Base-by-base conservation (phyloP, 148 eudicot species). In the Cornus kousa region DNA sequence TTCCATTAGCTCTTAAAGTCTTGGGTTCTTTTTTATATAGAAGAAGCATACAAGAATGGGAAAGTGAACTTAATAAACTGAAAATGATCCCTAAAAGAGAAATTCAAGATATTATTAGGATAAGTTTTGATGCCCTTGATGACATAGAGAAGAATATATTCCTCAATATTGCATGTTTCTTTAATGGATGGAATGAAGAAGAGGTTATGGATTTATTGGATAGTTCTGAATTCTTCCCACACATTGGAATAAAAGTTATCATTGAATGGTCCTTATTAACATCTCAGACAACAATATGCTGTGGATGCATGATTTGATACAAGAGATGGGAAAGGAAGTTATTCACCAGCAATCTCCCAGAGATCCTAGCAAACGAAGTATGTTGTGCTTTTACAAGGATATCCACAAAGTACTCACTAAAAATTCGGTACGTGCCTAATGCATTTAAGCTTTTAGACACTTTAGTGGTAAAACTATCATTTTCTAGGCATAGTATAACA, bases 1-100 rank as follows among this genome's bases (percentile, higher is more conserved):
- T 67, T 48, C 79, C 79, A 11, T n/a, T 77, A 31, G 79, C 79
- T n/a, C 13, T 77, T 3, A 28, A 77, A 68, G 79, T 77, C 8
- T 77, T 77, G 39, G 73, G 79, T 33, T 77, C 79, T 7, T 50
- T 31, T 22, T 33, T 77, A 6, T 11, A 12, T 68, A 39, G 28
- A 20, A 66, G 73, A 16, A 13, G 39, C 17, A 11, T 16, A 16
- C 1, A 22, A 9, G 67, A 68, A 3, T 68, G 73, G 73, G 13
- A n/a, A 53, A 5, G 53, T 69, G 79, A 59, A 32, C 19, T 68
- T 1, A 12, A 77, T 23, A 77, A 9, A 22, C 17, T 64, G 22
- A n/a, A n/a, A 7, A n/a, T 0, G n/a, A 64, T n/a, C 8, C 28
- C 28, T n/a, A 64, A 64, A 0, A 8, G 3, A 7, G 10, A 64